phyloP scores from a whole-genome alignment of 768 basidiomycete genomes.

The Termitomyces sp. region DNA sequence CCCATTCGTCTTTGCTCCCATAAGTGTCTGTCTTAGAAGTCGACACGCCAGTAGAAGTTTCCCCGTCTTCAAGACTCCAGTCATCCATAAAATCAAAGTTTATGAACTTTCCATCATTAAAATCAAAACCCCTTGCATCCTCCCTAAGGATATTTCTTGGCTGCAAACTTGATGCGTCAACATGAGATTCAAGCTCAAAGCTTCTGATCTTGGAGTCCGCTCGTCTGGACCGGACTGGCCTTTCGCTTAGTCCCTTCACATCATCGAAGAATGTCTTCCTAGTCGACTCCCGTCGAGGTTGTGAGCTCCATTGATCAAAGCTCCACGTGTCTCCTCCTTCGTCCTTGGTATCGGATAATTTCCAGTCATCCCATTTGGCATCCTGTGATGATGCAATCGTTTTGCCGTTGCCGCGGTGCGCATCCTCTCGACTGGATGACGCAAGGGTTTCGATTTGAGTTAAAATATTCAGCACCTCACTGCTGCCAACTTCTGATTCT shows the following conservation, averaged over 20 bases:
- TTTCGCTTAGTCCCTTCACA: not conserved
- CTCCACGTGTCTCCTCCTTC: constrained; percentile 21
- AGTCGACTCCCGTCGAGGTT: not conserved
- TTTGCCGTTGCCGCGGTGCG: not conserved
- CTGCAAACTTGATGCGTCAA: not conserved
- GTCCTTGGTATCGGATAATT: constrained; percentile 23
- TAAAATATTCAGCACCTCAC: constrained; percentile 47
- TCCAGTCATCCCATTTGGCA: constrained; percentile 44
- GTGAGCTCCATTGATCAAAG: constrained; percentile 1
- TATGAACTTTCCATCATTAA: too few relatives aligned
- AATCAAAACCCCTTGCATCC: not conserved
- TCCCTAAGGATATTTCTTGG: not conserved
- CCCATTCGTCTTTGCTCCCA: not conserved
- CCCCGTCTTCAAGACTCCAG: not conserved
- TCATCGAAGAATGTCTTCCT: not conserved
- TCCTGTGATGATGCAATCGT: constrained; percentile 1
- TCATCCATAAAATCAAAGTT: not conserved
- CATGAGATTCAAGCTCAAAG: not conserved
- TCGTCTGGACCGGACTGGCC: not conserved
- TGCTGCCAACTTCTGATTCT: constrained; percentile 37
- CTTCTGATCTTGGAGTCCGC: not conserved
- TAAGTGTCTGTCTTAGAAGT: not conserved
- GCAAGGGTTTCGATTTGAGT: constrained; percentile 42
- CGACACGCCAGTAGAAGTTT: not conserved
- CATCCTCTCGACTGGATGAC: constrained; percentile 1